These are phyloP conservation scores for Teunomyces funiuensis DNA, from an alignment of 805 yeast species.

Conservation along the genomic window DNA sequence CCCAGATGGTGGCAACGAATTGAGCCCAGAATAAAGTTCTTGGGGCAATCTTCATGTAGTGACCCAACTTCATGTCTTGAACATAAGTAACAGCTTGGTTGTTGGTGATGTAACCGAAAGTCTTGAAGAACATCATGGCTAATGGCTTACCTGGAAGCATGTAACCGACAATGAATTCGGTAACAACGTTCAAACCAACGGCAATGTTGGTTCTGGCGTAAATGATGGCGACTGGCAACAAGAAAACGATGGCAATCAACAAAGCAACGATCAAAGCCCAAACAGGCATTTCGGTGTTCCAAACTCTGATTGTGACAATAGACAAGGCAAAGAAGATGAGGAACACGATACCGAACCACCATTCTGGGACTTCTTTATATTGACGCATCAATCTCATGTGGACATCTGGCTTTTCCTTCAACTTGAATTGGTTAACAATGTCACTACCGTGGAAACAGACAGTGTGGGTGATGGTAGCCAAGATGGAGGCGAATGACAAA, in stretches of 20 bases:
- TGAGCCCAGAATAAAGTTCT: slow-evolving; percentile 43
- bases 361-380: slow-evolving; percentile 42
- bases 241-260: slow-evolving; percentile 37
- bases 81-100: slow-evolving; percentile 50
- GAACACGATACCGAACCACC: slow-evolving; percentile 38
- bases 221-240: slow-evolving; percentile 41
- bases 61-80: slow-evolving; percentile 47
- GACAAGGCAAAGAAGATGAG: slow-evolving; percentile 34
- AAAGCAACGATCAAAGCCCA: slow-evolving; percentile 42
- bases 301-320: slow-evolving; percentile 36
- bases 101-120: slow-evolving; percentile 48
- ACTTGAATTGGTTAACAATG: slow-evolving; percentile 34
- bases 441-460: slow-evolving; percentile 57
- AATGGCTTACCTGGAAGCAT: slow-evolving; percentile 49
- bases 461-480: slow-evolving; percentile 60
- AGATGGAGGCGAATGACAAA: slow-evolving; percentile 56
- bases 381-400: slow-evolving; percentile 56
- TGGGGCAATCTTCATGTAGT: slow-evolving; percentile 44
- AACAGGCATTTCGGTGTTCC: slow-evolving; percentile 45
- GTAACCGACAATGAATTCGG: slow-evolving; percentile 44
- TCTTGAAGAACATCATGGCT: slow-evolving; percentile 49
- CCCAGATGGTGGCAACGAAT: slow-evolving; percentile 44
- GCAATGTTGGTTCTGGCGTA: slow-evolving; percentile 36
- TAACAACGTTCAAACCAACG: slow-evolving; percentile 43
- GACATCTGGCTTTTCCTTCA: slow-evolving; percentile 37